Evolutionary conservation across 1,139 yeast species (phyloP).

Genomic region (Geotrichum aggregatum): DNA sequence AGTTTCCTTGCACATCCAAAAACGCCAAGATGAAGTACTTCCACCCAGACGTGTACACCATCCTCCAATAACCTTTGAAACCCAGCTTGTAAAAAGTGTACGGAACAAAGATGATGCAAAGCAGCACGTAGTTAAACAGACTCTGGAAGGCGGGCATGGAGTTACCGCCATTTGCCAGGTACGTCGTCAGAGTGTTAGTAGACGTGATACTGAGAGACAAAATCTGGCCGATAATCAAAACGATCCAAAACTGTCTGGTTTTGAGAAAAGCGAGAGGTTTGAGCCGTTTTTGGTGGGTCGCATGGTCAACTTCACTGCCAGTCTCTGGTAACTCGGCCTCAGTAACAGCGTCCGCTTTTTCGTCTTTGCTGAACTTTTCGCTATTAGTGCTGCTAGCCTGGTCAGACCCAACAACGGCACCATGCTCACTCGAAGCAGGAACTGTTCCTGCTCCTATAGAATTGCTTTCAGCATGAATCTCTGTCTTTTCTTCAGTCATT

Average conservation of each 20-base stretch:
- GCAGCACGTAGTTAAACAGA: conserved; percentile 41
- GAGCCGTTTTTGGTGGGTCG: neutral
- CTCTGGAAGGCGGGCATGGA: conserved; percentile 46
- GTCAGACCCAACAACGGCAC: too few relatives aligned
- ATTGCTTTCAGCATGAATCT: neutral
- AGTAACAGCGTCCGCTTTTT: neutral
- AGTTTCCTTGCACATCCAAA: conserved; percentile 46
- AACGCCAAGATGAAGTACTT: conserved; percentile 43
- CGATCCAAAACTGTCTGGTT: conserved; percentile 42
- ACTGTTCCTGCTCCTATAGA: neutral
- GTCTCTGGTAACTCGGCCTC: neutral
- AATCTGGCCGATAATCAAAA: conserved; percentile 43
- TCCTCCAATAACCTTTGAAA: conserved; percentile 34
- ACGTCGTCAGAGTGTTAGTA: conserved; percentile 44
- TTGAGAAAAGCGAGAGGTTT: conserved; percentile 35
- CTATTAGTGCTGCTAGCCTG: neutral
- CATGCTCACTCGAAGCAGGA: neutral
- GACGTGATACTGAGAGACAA: conserved; percentile 43
- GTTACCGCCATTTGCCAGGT: conserved; percentile 39
- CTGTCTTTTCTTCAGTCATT: neutral
- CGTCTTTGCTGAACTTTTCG: neutral
- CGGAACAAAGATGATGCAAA: conserved; percentile 41
- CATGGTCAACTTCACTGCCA: neutral
- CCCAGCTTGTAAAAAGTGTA: conserved; percentile 42
- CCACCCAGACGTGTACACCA: conserved; percentile 41